A percentile compares a stretch with the other conserved stretches of the same genome.
These are phyloP conservation scores for Calonectria naviculata DNA, from an alignment of 2,329 filamentous ascomycete genomes.

Conservation along the genomic window DNA sequence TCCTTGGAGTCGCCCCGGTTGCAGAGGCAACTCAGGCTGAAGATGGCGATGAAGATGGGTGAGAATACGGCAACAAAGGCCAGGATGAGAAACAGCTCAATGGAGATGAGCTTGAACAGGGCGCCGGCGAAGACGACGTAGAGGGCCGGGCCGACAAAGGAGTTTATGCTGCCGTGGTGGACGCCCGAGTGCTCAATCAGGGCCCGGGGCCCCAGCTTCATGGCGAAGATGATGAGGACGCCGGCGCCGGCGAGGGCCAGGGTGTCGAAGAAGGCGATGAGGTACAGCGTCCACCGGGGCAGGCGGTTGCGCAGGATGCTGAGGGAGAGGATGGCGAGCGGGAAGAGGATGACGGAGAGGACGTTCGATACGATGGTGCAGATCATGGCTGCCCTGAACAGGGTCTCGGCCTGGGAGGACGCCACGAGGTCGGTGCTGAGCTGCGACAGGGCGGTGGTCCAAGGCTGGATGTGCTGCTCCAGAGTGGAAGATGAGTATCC, in stretches of 20 bases:
- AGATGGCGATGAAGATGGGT: slow-evolving; percentile 16
- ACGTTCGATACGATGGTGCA: slow-evolving; percentile 17
- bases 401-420: slow-evolving; percentile 5
- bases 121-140: slow-evolving; percentile 26
- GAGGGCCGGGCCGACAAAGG: slow-evolving; percentile 20
- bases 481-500: background rate
- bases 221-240: slow-evolving; percentile 24
- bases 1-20: background rate
- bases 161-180: slow-evolving; percentile 16
- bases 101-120: slow-evolving; percentile 28
- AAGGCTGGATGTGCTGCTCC: slow-evolving; percentile 7
- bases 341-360: slow-evolving; percentile 21
- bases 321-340: slow-evolving; percentile 23
- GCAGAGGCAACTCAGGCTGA: slow-evolving; percentile 7
- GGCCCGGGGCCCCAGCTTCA: slow-evolving; percentile 27
- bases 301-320: slow-evolving; percentile 5
- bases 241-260: slow-evolving; percentile 17
- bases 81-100: slow-evolving; percentile 23
- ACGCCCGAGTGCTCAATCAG: slow-evolving; percentile 23
- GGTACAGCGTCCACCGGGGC: slow-evolving; percentile 25
- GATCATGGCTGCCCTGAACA: slow-evolving; percentile 20
- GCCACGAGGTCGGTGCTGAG: slow-evolving; percentile 15
- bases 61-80: slow-evolving; percentile 17
- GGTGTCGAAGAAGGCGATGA: slow-evolving; percentile 19
- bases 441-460: slow-evolving; percentile 21